Evolutionary conservation across 352 stramenopile species (phyloP), one percentile per base, ranked within the genome.

Genomic region (Phytophthora nicotianae): DNA sequence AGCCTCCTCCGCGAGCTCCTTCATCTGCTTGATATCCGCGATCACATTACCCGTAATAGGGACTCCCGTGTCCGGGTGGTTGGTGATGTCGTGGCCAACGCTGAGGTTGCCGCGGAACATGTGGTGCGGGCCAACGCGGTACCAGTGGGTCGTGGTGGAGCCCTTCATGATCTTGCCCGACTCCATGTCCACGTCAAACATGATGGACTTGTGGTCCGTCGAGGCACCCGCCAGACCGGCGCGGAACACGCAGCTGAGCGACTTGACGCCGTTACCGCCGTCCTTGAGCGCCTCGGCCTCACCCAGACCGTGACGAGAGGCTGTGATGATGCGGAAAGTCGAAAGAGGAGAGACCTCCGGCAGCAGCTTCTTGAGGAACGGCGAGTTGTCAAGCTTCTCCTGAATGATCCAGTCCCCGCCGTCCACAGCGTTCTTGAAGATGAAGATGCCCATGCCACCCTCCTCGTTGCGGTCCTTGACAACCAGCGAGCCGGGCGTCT

Each of bases 391-490:
- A 10, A 98, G 83, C 53, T 93, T 90, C 68, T 99, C 95, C 69
- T 99, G 97, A 65, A 99, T 98, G 57, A 99, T 99, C 81, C 84
- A 96, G 71, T 93, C 85, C 32, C 97, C 97, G 20, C 96, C 97
- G 20, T 83, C 75, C 1, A 94, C 86, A 0, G 97, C 97, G 82
- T 99, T 99, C 62, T 97, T 95, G 72, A 98, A 99, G 60, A 99
- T 98, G 71, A 93, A 93, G 63, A 99, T 98, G 48, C 97, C 97
- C 83, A 99, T 92, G 37, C 97, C 97, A 17, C 97, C 97, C 72
- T 99, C 96, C 68, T 99, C 97, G 60, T 99, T 98, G 32, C 96
- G 93, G 75, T 99, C 94, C 74, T 99, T 99, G 51, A 98, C 84
- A 6, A 99, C 96, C 32, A 99, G 86, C 48, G 83, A 90, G 17